These are phyloP conservation scores for Curvularia spicifera DNA, from an alignment of 2,329 filamentous ascomycete genomes.

Conservation along the genomic window DNA sequence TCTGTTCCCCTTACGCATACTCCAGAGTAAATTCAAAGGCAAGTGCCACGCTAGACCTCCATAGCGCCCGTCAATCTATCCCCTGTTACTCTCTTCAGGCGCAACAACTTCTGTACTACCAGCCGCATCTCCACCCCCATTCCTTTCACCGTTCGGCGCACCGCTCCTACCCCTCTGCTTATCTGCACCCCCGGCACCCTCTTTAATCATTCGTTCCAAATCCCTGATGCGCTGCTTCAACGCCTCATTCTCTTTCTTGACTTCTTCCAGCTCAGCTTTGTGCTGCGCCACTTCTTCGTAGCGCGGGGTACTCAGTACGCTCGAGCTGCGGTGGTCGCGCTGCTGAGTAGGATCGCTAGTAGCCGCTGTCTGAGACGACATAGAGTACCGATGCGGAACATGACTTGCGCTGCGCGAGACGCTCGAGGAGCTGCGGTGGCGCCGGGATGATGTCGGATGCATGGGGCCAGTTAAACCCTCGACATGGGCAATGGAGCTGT, in stretches of 20 bases:
- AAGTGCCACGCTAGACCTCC: no score
- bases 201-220: constrained; percentile 52
- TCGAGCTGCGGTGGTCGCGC: constrained; percentile 38
- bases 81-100: neutral
- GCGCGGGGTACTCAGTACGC: constrained; percentile 47
- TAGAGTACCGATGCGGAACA: constrained; percentile 42
- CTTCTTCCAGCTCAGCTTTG: constrained; percentile 56
- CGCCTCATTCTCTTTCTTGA: constrained; percentile 58
- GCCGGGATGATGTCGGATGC: constrained; percentile 61
- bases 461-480: constrained; percentile 55
- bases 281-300: constrained; percentile 55
- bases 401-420: constrained; percentile 50
- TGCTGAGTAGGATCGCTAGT: constrained; percentile 27
- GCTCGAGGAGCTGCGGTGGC: constrained; percentile 64
- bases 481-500: constrained; percentile 53
- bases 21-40: no score
- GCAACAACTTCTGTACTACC: constrained; percentile 1
- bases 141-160: constrained; percentile 22
- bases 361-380: constrained; percentile 34
- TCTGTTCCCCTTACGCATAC: no score
- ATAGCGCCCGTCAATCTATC: neutral
- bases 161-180: constrained; percentile 43
- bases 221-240: constrained; percentile 57
- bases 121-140: constrained; percentile 5
- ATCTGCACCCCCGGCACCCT: constrained; percentile 27